These are phyloP conservation scores for Rhododendron williamsianum DNA, from an alignment of 148 eudicot genomes.

Conservation along the genomic window DNA sequence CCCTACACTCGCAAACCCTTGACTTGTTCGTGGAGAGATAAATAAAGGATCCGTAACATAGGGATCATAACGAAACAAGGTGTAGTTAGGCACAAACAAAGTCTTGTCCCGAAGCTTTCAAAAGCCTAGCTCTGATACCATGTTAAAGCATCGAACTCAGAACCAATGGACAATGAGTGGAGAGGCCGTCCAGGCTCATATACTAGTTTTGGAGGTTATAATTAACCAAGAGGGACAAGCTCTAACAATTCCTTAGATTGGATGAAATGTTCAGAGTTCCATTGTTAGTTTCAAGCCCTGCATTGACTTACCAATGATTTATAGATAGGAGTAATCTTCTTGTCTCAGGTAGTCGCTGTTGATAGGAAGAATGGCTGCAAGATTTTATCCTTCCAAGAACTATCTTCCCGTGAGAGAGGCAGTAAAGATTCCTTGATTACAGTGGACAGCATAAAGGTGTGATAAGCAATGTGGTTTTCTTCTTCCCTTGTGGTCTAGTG, in stretches of 20 bases:
- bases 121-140: not conserved
- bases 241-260: not conserved
- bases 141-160: not conserved
- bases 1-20: not conserved
- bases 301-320: not conserved
- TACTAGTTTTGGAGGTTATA: too few relatives aligned
- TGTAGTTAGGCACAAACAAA: not conserved
- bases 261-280: not conserved
- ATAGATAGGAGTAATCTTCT: not conserved
- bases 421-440: conserved; percentile 54
- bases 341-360: conserved; percentile 82
- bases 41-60: not conserved
- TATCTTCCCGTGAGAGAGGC: conserved; percentile 92
- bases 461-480: not conserved
- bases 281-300: not conserved
- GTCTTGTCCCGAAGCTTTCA: not conserved
- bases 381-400: conserved; percentile 85
- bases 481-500: not conserved
- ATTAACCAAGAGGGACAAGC: not conserved
- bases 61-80: not conserved
- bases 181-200: not conserved
- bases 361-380: conserved; percentile 72
- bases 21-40: not conserved
- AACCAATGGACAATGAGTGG: not conserved
- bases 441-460: conserved; percentile 78